Conservation (phyloP, 176 grass and related monocot genomes). For the Triticum monococcum region DNA sequence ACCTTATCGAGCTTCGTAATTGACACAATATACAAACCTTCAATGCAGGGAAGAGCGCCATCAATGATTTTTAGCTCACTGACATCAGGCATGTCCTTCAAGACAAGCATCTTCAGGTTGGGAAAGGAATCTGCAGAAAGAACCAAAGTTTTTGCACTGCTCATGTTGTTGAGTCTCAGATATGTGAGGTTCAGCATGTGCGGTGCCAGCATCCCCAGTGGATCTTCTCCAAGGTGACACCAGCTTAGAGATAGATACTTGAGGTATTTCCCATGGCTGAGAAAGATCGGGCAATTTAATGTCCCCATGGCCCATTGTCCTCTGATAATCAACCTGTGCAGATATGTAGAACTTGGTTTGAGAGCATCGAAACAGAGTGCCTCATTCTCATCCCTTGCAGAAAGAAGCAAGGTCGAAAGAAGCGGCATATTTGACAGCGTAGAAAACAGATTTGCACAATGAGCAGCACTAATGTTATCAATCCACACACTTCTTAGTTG, state of each 20-base stretch:
- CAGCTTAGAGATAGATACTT: constrained; percentile 28
- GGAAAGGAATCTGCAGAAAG: neutral
- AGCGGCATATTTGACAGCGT: neutral
- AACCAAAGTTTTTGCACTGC: neutral
- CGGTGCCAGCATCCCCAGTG: neutral
- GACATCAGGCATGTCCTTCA: neutral
- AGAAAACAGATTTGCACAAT: constrained; percentile 16
- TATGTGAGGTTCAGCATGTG: neutral
- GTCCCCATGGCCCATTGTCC: neutral
- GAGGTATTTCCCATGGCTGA: neutral
- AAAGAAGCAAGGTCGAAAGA: constrained; percentile 35
- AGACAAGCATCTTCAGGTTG: neutral
- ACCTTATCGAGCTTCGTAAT: neutral
- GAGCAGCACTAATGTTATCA: neutral
- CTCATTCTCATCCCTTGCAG: constrained; percentile 19
- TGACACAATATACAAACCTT: neutral
- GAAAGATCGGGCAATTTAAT: constrained; percentile 10
- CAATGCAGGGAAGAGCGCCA: neutral
- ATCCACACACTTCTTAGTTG: constrained; percentile 14
- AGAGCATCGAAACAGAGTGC: neutral
- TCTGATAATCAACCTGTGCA: neutral
- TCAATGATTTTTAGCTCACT: neutral
- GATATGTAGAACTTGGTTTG: neutral
- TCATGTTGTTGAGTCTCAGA: neutral
- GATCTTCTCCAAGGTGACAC: neutral